Conservation (phyloP, 192 early-diverging fungal genomes). For the Funneliformis mosseae region DNA sequence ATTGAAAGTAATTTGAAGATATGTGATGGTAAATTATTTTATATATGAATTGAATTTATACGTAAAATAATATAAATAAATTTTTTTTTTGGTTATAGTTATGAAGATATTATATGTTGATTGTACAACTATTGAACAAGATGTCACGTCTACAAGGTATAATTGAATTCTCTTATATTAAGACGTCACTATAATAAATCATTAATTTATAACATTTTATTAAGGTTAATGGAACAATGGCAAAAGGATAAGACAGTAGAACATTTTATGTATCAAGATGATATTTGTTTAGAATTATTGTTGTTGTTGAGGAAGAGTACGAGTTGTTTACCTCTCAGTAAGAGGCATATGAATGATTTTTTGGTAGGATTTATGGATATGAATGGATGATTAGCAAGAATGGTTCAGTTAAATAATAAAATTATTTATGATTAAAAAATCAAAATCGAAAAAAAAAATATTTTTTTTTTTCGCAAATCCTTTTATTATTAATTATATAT, state of each 20-base stretch:
- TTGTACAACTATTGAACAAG: not conserved
- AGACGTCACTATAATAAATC: not conserved
- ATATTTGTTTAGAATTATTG: conserved; percentile 30
- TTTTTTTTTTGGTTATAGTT: not conserved
- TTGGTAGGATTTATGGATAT: conserved; percentile 30
- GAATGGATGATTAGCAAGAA: not conserved
- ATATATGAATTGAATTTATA: not conserved
- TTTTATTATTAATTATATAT: too few species aligned
- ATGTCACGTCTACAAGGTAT: not conserved
- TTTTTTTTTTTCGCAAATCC: too few species aligned
- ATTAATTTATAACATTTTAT: not conserved
- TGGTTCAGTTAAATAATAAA: too few species aligned
- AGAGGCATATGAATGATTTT: conserved; percentile 23
- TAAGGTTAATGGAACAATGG: conserved; percentile 11
- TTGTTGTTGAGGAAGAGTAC: conserved; percentile 18
- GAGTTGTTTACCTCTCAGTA: conserved; percentile 18
- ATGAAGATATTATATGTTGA: conserved; percentile 32
- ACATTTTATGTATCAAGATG: conserved; percentile 23
- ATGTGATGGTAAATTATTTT: conserved; percentile 16
- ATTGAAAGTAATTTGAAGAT: conserved; percentile 2
- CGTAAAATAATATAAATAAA: not conserved
- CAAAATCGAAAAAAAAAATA: too few species aligned
- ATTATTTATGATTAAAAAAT: too few species aligned
- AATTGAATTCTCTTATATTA: not conserved
- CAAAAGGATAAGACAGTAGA: conserved; percentile 29